Base-by-base conservation (phyloP, 2,329 filamentous ascomycete genomes). In the Cyanodermella asteris region DNA sequence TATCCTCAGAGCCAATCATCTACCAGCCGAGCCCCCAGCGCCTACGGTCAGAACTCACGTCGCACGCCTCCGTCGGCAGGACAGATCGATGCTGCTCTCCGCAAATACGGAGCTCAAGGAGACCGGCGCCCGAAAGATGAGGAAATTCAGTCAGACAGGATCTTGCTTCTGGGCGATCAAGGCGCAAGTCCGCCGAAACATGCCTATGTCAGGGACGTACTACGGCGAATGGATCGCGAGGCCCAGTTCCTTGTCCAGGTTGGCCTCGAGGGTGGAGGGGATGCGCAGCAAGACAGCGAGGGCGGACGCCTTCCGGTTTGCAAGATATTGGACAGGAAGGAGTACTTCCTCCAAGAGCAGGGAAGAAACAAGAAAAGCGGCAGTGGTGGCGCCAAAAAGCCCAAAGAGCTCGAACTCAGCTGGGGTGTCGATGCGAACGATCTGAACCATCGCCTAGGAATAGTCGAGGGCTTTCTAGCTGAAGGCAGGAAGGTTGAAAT, bases 381-480 rank as follows among this genome's bases (percentile, higher is more conserved):
- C 13, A 32, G 31, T 25, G 25, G 28, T n/a, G 11, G n/a, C 16
- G 16, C 18, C 5, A 7, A 18, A 15, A 18, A 26, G 19, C 14
- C 17, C 11, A 38, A 38, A 25, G 24, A 35, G 16, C 18, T 38
- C 17, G 35, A 38, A 16, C 9, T 38, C 7, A 34, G 29, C 24
- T 38, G 36, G 36, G 28, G 28, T 4, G 31, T 38, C 11, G 31
- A 26, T 11, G 25, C 26, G 11, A 32, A 38, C 22, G 36, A 38
- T 24, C 25, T 38, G 11, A 25, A 16, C 5, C 36, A 38, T 28
- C 32, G 36, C 8, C 24, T 38, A 27, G 27, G 18, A 11, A 28
- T 28, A 22, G 12, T 36, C 27, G 28, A 26, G 20, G 32, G 35
- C 12, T 38, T 35, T 16, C 18, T 38, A 16, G 27, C 27, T 13